Evolutionary conservation across 2,329 filamentous ascomycete species (phyloP).

Genomic region (Fusarium albidum): DNA sequence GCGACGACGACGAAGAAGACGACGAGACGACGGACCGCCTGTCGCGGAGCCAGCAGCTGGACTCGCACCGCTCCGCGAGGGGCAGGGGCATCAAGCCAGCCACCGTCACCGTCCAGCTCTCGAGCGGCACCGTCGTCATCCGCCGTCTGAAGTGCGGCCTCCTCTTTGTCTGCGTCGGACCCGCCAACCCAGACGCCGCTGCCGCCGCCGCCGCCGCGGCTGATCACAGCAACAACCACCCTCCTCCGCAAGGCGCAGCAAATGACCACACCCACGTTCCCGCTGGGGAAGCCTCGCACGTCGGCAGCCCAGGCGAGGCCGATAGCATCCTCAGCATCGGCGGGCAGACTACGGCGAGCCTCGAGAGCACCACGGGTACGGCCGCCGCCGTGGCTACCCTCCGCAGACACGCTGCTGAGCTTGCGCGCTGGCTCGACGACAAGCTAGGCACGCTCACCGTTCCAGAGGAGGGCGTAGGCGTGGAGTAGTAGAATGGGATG

Average conservation of each 20-base stretch:
- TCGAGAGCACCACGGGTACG: constrained; percentile 49
- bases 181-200: constrained; percentile 48
- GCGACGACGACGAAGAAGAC: constrained; percentile 19
- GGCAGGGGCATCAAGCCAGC: constrained; percentile 45
- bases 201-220: no score
- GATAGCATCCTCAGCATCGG: constrained; percentile 57
- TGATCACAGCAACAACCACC: constrained; percentile 31
- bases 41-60: constrained; percentile 37
- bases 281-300: constrained; percentile 46
- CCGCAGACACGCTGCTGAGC: constrained; percentile 65
- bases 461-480: constrained; percentile 60
- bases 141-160: constrained; percentile 65
- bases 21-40: constrained; percentile 38
- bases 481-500: constrained; percentile 37
- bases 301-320: constrained; percentile 52
- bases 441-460: constrained; percentile 62
- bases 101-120: constrained; percentile 66
- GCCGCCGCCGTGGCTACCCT: constrained; percentile 59
- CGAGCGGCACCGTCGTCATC: constrained; percentile 66
- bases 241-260: constrained; percentile 13
- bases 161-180: constrained; percentile 68
- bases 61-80: constrained; percentile 25
- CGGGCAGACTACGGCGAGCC: constrained; percentile 53
- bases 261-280: constrained; percentile 32
- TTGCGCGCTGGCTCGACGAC: constrained; percentile 68